Percentiles rank a stretch among this genome's conserved stretches.
phyloP scores from a whole-genome alignment of 352 stramenopile genomes.

The Blastocystis sp. region DNA sequence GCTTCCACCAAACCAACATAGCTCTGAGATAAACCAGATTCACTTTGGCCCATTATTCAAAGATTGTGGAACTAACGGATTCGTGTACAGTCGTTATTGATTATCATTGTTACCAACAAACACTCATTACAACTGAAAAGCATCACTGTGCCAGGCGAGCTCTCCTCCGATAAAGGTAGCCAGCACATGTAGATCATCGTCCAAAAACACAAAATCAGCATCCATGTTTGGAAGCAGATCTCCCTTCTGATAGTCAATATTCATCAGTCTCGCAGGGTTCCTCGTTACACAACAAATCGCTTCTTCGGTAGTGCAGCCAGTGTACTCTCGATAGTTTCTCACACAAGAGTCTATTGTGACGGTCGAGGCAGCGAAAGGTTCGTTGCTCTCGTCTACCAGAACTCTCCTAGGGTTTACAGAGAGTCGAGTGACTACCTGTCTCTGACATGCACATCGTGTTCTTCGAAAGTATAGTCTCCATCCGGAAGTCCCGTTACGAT shows the following conservation, averaged over 20 bases:
- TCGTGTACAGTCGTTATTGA: not conserved
- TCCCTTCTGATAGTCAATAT: slow-evolving; percentile 70
- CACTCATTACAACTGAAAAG: not conserved
- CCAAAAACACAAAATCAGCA: slow-evolving; percentile 76
- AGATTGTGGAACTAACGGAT: not conserved
- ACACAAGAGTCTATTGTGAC: slow-evolving; percentile 77
- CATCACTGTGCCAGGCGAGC: not conserved
- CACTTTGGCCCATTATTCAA: slow-evolving; percentile 38
- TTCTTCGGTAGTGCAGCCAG: slow-evolving; percentile 72
- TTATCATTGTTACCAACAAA: not conserved
- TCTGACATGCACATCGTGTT: slow-evolving; percentile 70
- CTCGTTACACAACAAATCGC: slow-evolving; percentile 73
- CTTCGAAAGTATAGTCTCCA: slow-evolving; percentile 72
- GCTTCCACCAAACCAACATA: not conserved
- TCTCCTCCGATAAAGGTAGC: slow-evolving; percentile 74
- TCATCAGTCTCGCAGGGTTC: slow-evolving; percentile 73
- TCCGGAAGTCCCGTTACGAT: slow-evolving; percentile 73
- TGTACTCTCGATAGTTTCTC: slow-evolving; percentile 73
- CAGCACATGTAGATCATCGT: slow-evolving; percentile 71
- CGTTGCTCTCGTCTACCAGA: not conserved
- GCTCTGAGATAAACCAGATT: not conserved
- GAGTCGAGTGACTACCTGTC: not conserved
- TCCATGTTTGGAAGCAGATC: slow-evolving; percentile 72
- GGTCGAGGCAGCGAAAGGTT: slow-evolving; percentile 76
- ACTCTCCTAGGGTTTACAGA: not conserved